Percentiles rank a stretch among this genome's conserved stretches.
These are phyloP conservation scores for Mariannaea elegans DNA, from an alignment of 2,329 filamentous ascomycete genomes.

Conservation along the genomic window DNA sequence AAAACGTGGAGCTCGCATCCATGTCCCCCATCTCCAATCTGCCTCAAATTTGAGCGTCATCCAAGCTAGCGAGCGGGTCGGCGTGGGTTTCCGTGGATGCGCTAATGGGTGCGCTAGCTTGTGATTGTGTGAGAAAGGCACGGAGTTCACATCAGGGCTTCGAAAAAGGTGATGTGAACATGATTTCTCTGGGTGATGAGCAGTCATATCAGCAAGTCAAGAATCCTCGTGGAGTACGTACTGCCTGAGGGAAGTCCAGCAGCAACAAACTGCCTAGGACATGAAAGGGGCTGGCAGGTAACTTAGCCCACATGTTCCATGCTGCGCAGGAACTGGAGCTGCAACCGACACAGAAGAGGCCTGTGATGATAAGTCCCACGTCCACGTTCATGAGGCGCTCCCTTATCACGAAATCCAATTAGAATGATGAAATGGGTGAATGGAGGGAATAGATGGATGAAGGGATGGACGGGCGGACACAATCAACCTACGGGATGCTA, in stretches of 20 bases:
- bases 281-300: no score
- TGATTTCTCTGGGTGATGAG: background rate
- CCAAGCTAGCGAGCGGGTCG: slow-evolving; percentile 26
- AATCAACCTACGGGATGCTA: background rate
- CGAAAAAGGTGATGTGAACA: background rate
- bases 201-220: no score
- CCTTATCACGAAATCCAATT: slow-evolving; percentile 5
- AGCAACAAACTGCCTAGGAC: no score
- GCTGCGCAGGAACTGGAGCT: no score
- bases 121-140: background rate
- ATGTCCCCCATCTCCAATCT: slow-evolving; percentile 29
- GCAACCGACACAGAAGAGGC: no score
- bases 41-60: slow-evolving; percentile 34
- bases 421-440: slow-evolving; percentile 6
- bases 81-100: slow-evolving; percentile 17
- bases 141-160: background rate
- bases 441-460: slow-evolving; percentile 16
- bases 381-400: background rate
- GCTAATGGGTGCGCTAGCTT: slow-evolving; percentile 28
- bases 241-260: no score
- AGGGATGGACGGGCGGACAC: background rate
- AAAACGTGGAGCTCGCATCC: slow-evolving; percentile 20
- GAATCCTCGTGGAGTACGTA: no score
- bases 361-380: background rate
- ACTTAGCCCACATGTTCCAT: no score